A percentile compares a stretch with the other conserved stretches of the same genome.
phyloP scores from a whole-genome alignment of 139 green algal genomes.

The Eudorina sp. region DNA sequence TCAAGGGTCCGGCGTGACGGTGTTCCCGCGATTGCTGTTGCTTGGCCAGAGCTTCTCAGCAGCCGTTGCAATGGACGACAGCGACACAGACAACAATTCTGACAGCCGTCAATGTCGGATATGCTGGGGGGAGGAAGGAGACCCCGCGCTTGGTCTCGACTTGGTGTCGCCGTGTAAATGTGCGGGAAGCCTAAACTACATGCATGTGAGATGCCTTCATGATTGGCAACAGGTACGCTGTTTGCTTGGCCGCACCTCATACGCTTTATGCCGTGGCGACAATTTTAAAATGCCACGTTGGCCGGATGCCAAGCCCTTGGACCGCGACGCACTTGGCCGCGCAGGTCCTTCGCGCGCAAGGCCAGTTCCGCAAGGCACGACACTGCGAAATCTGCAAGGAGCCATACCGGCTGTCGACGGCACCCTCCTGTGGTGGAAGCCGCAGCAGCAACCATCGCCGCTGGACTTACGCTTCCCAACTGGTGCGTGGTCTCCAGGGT shows the following conservation, averaged over 20 bases:
- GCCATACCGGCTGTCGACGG: neutral
- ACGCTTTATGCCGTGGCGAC: neutral
- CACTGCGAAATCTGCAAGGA: conserved; percentile 35
- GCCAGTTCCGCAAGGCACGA: conserved; percentile 27
- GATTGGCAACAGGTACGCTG: conserved; percentile 32
- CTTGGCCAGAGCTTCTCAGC: too few species aligned
- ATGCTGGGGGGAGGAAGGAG: conserved; percentile 24
- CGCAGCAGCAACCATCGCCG: neutral
- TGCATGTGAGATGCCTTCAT: conserved; percentile 23
- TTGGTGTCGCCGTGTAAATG: conserved; percentile 20
- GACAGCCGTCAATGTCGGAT: neutral
- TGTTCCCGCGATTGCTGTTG: too few species aligned
- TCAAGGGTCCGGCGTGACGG: too few species aligned
- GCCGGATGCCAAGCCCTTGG: too few species aligned
- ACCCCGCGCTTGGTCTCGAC: neutral
- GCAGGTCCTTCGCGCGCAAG: conserved; percentile 12
- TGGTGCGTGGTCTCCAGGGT: too few species aligned
- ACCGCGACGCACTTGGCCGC: neutral
- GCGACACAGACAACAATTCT: too few species aligned
- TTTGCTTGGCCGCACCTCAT: neutral
- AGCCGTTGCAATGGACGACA: too few species aligned
- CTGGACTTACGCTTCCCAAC: neutral
- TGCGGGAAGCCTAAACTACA: conserved; percentile 19
- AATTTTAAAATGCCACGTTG: neutral
- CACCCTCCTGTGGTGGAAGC: neutral